Conservation (phyloP, 139 green algal genomes). For the Picochlorum sp. region DNA sequence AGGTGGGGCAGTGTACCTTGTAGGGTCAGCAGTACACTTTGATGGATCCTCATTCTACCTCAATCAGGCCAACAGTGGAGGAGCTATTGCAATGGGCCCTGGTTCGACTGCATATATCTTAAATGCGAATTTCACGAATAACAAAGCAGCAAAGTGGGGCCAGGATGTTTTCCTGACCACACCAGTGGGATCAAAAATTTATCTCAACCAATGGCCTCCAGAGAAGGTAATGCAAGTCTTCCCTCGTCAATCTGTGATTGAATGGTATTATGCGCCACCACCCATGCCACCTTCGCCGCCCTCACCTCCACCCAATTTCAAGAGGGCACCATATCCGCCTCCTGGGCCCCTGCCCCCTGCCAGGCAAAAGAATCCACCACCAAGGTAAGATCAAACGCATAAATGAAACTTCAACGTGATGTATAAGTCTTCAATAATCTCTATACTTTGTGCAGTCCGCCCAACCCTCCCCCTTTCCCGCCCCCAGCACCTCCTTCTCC, state of each 20-base stretch:
- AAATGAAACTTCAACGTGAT: neutral
- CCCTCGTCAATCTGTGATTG: conserved; percentile 9
- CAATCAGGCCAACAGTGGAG: conserved; percentile 21
- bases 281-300: conserved; percentile 12
- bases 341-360: conserved; percentile 10
- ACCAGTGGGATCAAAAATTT: conserved; percentile 11
- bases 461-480: conserved; percentile 16
- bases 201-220: conserved; percentile 22
- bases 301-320: conserved; percentile 13
- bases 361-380: conserved; percentile 10
- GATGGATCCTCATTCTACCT: conserved; percentile 12
- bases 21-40: conserved; percentile 19
- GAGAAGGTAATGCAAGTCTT: conserved; percentile 18
- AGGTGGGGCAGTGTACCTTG: conserved; percentile 19
- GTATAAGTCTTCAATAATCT: neutral
- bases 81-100: conserved; percentile 26
- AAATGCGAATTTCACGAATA: conserved; percentile 23
- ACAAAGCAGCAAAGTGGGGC: conserved; percentile 22
- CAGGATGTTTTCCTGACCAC: conserved; percentile 27
- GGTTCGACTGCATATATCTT: conserved; percentile 20
- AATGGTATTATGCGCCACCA: conserved; percentile 16
- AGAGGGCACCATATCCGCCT: conserved; percentile 24
- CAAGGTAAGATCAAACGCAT: conserved; percentile 1
- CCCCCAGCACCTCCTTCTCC: conserved; percentile 19
- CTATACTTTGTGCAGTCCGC: conserved; percentile 9